phyloP scores from a whole-genome alignment of 352 stramenopile genomes.

The Albugo laibachii region DNA sequence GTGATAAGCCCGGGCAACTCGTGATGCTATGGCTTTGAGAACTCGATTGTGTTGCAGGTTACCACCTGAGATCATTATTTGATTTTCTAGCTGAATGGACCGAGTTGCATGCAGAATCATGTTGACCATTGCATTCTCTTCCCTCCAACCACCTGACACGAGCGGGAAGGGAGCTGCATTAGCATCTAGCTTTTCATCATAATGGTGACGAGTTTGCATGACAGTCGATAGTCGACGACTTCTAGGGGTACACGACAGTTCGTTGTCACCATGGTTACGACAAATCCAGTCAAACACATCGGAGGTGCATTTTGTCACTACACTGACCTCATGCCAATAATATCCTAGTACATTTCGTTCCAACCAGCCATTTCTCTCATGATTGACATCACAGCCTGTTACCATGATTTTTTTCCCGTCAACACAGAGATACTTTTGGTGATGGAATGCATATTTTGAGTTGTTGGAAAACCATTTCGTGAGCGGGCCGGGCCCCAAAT shows the following conservation, averaged over 20 bases:
- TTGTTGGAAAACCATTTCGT: conserved; percentile 37
- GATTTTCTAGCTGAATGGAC: conserved; percentile 53
- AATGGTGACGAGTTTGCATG: conserved; percentile 22
- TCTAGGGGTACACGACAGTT: conserved; percentile 20
- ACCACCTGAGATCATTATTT: conserved; percentile 62
- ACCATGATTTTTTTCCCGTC: conserved; percentile 46
- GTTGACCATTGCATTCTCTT: conserved; percentile 69
- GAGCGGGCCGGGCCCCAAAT: conserved; percentile 26
- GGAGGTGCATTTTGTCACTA: conserved; percentile 10
- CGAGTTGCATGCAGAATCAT: conserved; percentile 48
- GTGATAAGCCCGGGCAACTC: conserved; percentile 18
- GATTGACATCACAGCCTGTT: conserved; percentile 56
- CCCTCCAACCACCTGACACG: conserved; percentile 43
- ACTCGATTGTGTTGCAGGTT: conserved; percentile 55
- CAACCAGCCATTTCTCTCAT: conserved; percentile 49
- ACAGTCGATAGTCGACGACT: conserved; percentile 33
- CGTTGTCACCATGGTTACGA: neutral
- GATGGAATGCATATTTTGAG: conserved; percentile 63
- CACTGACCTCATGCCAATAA: conserved; percentile 60
- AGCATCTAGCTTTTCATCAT: conserved; percentile 28
- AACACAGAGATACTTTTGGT: conserved; percentile 63
- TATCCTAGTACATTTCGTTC: conserved; percentile 33
- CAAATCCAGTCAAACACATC: neutral
- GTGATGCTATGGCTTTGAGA: conserved; percentile 30
- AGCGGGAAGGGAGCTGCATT: conserved; percentile 31